These are phyloP conservation scores for Barnettozyma californica DNA, from an alignment of 805 yeast species.

Conservation along the genomic window DNA sequence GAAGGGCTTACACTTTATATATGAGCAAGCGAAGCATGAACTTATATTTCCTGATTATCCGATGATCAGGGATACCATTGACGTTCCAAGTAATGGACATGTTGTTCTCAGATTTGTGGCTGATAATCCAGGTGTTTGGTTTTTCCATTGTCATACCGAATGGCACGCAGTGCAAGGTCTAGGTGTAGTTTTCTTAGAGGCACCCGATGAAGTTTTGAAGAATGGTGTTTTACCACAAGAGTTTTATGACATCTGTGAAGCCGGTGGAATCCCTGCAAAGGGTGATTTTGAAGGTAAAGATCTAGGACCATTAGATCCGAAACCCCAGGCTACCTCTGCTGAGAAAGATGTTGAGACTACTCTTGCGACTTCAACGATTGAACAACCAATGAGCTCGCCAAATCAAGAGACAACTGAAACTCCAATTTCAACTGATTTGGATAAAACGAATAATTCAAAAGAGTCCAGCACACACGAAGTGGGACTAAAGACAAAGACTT, in stretches of 20 bases:
- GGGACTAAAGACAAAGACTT: constrained; percentile 20
- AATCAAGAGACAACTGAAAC: background rate
- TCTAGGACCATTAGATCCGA: background rate
- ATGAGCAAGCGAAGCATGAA: constrained; percentile 12
- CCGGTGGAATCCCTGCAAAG: constrained; percentile 34
- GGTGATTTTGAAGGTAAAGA: background rate
- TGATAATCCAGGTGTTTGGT: constrained; percentile 90
- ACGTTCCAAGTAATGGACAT: constrained; percentile 61
- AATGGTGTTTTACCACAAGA: constrained; percentile 35
- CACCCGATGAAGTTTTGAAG: constrained; percentile 50
- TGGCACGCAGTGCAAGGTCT: constrained; percentile 83
- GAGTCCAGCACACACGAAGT: background rate
- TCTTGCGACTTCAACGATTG: background rate
- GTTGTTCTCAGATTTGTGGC: constrained; percentile 67
- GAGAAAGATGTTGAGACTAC: background rate
- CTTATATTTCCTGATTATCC: constrained; percentile 47
- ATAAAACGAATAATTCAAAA: background rate
- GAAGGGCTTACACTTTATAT: constrained; percentile 34
- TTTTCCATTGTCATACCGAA: constrained; percentile 87
- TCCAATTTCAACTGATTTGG: background rate
- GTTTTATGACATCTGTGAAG: constrained; percentile 45
- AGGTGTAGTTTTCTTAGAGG: constrained; percentile 65
- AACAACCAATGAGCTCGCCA: background rate
- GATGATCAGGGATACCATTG: constrained; percentile 65
- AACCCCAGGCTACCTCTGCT: background rate